These are phyloP conservation scores for Cardamine chenopodiifolia DNA, from an alignment of 345 rosid genomes.

Conservation along the genomic window DNA sequence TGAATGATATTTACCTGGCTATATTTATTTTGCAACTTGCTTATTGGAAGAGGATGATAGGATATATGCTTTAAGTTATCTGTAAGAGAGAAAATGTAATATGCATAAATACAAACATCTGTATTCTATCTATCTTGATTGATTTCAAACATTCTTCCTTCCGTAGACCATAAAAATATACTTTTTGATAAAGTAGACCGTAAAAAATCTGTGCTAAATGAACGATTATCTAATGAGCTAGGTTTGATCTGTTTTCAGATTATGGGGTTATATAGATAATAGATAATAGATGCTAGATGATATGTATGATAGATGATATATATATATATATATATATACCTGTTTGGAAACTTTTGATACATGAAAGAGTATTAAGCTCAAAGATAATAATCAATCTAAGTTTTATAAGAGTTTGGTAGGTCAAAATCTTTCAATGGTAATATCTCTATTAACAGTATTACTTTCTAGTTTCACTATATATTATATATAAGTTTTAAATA, in stretches of 20 bases:
- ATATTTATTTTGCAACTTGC: conserved; percentile 1
- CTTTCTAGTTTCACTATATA: conserved; percentile 3
- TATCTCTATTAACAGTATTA: neutral
- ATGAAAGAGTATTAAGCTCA: neutral
- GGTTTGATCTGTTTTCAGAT: neutral
- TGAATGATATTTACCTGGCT: conserved; percentile 11
- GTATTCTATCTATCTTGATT: neutral
- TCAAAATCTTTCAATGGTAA: conserved; percentile 18
- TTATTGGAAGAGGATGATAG: neutral
- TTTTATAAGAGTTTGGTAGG: neutral
- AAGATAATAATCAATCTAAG: conserved; percentile 4
- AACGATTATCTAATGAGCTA: neutral
- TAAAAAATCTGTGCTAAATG: neutral
- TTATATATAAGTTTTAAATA: neutral
- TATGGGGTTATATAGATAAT: neutral
- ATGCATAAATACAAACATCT: neutral
- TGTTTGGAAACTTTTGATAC: neutral
- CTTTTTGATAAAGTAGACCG: neutral
- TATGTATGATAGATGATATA: too few relatives aligned
- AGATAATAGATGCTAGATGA: neutral
- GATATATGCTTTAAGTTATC: neutral
- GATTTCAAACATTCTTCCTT: neutral
- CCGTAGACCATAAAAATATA: neutral
- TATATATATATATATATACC: neutral
- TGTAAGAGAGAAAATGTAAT: neutral